Percentiles rank a stretch among this genome's conserved stretches.
Evolutionary conservation across 345 rosid species (phyloP).

Genomic region (Ricinus communis): DNA sequence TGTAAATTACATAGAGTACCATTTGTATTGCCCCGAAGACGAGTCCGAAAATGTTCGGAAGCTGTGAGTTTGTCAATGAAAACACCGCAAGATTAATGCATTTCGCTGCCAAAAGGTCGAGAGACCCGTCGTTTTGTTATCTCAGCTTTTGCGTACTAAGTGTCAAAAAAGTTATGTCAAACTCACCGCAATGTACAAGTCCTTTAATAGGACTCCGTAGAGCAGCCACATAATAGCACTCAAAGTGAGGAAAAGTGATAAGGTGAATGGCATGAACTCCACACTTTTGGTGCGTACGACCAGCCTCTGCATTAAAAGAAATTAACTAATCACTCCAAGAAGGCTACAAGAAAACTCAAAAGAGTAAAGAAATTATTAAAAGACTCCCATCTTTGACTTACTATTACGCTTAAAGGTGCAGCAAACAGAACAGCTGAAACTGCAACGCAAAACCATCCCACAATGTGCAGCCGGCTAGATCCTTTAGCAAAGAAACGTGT

Average conservation of each 20-base stretch:
- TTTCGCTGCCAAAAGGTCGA: too few species aligned
- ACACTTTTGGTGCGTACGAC: constrained; percentile 41
- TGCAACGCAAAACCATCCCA: constrained; percentile 46
- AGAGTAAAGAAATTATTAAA: too few species aligned
- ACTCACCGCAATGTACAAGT: constrained; percentile 41
- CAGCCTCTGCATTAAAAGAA: constrained; percentile 23
- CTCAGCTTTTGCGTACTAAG: too few species aligned
- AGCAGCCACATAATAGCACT: constrained; percentile 37
- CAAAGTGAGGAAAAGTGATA: constrained; percentile 33
- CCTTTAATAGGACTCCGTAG: constrained; percentile 32
- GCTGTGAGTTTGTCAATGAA: constrained; percentile 12
- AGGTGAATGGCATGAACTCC: constrained; percentile 45
- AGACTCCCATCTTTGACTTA: constrained; percentile 6
- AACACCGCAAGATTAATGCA: too few species aligned
- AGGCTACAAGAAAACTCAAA: too few species aligned
- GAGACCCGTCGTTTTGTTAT: too few species aligned
- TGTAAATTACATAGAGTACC: constrained; percentile 36
- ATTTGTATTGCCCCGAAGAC: constrained; percentile 40
- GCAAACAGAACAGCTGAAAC: constrained; percentile 33
- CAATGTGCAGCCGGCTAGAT: constrained; percentile 17
- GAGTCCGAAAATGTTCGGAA: constrained; percentile 44
- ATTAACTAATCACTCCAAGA: background rate
- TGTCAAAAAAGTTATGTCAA: too few species aligned
- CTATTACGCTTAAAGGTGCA: constrained; percentile 50
- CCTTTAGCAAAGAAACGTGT: constrained; percentile 34